phyloP scores from a whole-genome alignment of 768 basidiomycete species.

The Hydnomerulius pinastri region DNA sequence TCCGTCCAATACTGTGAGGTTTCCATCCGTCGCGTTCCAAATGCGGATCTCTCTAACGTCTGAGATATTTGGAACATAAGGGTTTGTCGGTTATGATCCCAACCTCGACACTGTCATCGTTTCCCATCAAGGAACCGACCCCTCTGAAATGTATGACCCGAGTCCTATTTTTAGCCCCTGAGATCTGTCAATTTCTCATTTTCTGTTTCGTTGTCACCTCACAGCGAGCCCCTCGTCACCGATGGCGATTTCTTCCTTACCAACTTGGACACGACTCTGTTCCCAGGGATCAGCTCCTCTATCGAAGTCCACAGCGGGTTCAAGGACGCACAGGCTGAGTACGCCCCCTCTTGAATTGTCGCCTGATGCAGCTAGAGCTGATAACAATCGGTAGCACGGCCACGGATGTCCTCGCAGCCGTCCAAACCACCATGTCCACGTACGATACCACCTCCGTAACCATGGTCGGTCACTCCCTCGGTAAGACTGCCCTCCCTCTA shows the following conservation, averaged over 20 bases:
- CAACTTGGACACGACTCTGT: slow-evolving; percentile 40
- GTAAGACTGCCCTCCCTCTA: slow-evolving; percentile 18
- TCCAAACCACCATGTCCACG: slow-evolving; percentile 39
- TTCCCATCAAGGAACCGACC: slow-evolving; percentile 38
- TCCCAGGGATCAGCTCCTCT: slow-evolving; percentile 47
- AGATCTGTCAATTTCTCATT: background rate
- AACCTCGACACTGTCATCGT: slow-evolving; percentile 37
- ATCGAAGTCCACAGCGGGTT: slow-evolving; percentile 54
- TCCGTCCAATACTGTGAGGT: slow-evolving; percentile 44
- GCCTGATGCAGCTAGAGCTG: background rate
- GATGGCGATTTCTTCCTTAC: slow-evolving; percentile 42
- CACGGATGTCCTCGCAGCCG: slow-evolving; percentile 43
- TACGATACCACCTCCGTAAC: slow-evolving; percentile 42
- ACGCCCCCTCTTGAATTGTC: slow-evolving; percentile 10
- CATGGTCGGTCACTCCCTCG: slow-evolving; percentile 45
- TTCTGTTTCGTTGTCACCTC: background rate
- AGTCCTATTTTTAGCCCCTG: background rate
- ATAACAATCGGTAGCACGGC: slow-evolving; percentile 37
- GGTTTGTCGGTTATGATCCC: slow-evolving; percentile 57
- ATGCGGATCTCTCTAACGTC: background rate
- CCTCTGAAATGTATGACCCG: slow-evolving; percentile 34
- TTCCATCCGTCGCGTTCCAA: background rate
- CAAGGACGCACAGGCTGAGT: slow-evolving; percentile 44
- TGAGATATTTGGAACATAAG: slow-evolving; percentile 25
- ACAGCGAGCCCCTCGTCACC: slow-evolving; percentile 39